Percentiles rank a stretch among this genome's conserved stretches.
Conservation (phyloP, 129 eudicot species). For the Heracleum sosnowskyi region DNA sequence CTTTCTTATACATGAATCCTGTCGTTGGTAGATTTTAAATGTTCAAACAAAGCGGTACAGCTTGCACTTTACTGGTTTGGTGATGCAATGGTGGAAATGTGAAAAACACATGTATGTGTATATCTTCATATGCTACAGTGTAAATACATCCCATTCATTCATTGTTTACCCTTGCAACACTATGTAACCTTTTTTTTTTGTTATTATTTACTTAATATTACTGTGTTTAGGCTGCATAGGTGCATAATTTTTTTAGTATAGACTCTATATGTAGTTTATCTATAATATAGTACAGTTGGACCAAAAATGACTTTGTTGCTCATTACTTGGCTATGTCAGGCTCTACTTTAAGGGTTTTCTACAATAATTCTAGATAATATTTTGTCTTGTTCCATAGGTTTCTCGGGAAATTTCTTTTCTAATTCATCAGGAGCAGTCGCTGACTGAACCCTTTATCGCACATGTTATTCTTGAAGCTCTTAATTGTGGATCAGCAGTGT, state of each 20-base stretch:
- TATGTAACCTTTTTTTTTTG: background rate
- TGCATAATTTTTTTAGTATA: background rate
- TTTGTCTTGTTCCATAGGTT: constrained; percentile 38
- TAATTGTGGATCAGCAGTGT: constrained; percentile 54
- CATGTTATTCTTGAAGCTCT: constrained; percentile 41
- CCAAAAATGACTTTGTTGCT: background rate
- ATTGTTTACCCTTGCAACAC: background rate
- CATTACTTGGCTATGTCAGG: background rate
- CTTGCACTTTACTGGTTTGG: background rate
- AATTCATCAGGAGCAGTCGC: constrained; percentile 50
- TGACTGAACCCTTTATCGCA: constrained; percentile 89
- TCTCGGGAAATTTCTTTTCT: constrained; percentile 60
- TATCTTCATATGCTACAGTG: background rate
- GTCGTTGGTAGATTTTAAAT: background rate
- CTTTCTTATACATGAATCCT: background rate
- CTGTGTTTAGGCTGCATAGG: constrained; percentile 3
- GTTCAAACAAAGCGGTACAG: background rate
- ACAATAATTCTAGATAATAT: background rate
- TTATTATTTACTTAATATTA: background rate
- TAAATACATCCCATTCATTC: background rate
- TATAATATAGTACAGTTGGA: background rate
- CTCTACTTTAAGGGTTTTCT: background rate
- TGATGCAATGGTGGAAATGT: background rate
- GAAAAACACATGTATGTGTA: background rate
- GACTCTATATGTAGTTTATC: background rate